phyloP scores from a whole-genome alignment of 257 asterid species.

The Scutellaria galericulata region DNA sequence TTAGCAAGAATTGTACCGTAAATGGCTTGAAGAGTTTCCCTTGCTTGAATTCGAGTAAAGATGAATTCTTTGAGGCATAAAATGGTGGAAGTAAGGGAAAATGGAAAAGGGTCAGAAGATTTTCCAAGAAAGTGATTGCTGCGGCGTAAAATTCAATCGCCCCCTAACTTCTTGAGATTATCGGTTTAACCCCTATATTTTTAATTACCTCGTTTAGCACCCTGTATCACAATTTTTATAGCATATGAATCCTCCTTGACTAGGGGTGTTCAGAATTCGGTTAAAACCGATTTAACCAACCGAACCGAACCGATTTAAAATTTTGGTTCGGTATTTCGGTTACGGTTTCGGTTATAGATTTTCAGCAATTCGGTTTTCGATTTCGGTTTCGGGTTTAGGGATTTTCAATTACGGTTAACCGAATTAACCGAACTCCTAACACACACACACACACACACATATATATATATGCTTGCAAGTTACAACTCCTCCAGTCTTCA shows the following conservation, averaged over 20 bases:
- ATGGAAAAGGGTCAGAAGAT: slow-evolving; percentile 30
- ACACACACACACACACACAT: too few species aligned
- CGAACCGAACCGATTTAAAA: too few species aligned
- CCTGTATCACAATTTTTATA: neutral
- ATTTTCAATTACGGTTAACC: too few species aligned
- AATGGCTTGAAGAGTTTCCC: slow-evolving; percentile 15
- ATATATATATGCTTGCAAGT: too few species aligned
- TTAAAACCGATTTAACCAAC: too few species aligned
- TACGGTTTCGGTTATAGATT: too few species aligned
- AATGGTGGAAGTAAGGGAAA: slow-evolving; percentile 29
- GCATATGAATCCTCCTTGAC: neutral
- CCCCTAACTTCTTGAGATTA: slow-evolving; percentile 4
- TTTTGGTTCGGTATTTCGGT: too few species aligned
- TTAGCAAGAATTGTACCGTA: slow-evolving; percentile 34
- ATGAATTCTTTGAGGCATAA: slow-evolving; percentile 22
- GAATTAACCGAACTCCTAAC: too few species aligned
- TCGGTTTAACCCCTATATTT: slow-evolving; percentile 30
- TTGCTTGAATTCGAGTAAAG: slow-evolving; percentile 12
- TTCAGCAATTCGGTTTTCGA: too few species aligned
- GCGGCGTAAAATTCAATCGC: neutral
- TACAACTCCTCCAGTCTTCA: too few species aligned
- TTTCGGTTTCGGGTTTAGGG: too few species aligned
- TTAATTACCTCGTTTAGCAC: slow-evolving; percentile 9
- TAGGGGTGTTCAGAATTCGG: too few species aligned
- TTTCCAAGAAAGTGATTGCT: slow-evolving; percentile 19